A percentile compares a stretch with the other conserved stretches of the same genome.
phyloP scores from a whole-genome alignment of 1,139 yeast species.

The Candida sanyaensis region DNA sequence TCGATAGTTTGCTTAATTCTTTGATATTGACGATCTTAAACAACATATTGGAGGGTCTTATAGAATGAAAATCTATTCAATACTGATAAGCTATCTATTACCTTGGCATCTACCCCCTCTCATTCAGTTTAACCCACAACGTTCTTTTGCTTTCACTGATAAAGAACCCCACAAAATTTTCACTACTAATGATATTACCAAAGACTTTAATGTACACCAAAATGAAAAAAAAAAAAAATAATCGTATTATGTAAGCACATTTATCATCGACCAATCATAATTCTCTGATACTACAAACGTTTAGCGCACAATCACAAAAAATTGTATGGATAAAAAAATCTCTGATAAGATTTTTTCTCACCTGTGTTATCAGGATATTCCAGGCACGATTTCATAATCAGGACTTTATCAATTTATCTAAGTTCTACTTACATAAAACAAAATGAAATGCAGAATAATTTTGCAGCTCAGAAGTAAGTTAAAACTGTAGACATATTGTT shows the following conservation, averaged over 20 bases:
- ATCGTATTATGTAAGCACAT: not conserved
- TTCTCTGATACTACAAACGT: not conserved
- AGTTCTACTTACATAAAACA: not conserved
- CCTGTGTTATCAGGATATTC: not conserved
- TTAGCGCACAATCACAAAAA: not conserved
- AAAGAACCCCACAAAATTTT: no score
- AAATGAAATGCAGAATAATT: not conserved
- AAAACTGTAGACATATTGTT: no score
- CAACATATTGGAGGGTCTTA: no score
- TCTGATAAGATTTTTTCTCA: not conserved
- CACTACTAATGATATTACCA: no score
- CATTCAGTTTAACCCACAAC: not conserved
- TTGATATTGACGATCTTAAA: no score
- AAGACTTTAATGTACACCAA: no score
- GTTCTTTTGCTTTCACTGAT: not conserved
- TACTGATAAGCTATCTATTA: not conserved
- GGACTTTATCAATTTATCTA: not conserved
- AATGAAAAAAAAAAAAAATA: no score
- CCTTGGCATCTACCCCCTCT: not conserved
- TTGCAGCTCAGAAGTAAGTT: not conserved
- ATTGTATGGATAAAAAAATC: not conserved
- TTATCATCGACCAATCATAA: conserved; percentile 3
- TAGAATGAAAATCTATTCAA: no score
- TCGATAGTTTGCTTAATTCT: no score
- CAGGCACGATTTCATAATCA: not conserved